These are phyloP conservation scores for Tillandsia leiboldiana DNA, from an alignment of 176 grass and related monocot genomes.

Conservation along the genomic window DNA sequence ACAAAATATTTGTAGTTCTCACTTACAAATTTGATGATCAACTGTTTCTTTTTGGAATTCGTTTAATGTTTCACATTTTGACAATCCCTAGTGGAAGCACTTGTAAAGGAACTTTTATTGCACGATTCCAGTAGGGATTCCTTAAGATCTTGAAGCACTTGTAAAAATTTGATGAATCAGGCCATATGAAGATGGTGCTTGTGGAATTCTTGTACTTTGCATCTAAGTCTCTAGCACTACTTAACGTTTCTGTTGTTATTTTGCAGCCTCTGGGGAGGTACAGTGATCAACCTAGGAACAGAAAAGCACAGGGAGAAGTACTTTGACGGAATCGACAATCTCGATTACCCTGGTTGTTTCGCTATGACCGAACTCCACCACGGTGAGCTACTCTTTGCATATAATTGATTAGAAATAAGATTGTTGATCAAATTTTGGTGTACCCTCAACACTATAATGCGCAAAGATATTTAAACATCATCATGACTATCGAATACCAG, in stretches of 20 bases:
- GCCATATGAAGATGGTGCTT: not conserved
- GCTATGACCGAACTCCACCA: constrained; percentile 99
- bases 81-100: no score
- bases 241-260: constrained; percentile 22
- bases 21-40: no score
- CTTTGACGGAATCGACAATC: constrained; percentile 83
- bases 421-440: not conserved
- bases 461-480: no score
- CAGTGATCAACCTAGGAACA: constrained; percentile 77
- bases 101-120: no score
- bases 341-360: constrained; percentile 94
- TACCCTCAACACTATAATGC: no score
- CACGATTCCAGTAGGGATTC: no score
- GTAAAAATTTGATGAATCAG: not conserved
- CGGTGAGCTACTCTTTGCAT: constrained; percentile 40
- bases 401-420: not conserved
- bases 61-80: no score
- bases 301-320: constrained; percentile 89
- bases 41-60: no score
- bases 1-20: no score
- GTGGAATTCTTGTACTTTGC: not conserved
- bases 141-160: no score
- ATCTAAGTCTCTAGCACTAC: not conserved
- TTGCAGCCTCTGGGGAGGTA: constrained; percentile 92
- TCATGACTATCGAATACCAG: constrained; percentile 13